Evolutionary conservation across 371 early-diverging fungal genomes (phyloP).

Genomic region (Apophysomyces elegans): DNA sequence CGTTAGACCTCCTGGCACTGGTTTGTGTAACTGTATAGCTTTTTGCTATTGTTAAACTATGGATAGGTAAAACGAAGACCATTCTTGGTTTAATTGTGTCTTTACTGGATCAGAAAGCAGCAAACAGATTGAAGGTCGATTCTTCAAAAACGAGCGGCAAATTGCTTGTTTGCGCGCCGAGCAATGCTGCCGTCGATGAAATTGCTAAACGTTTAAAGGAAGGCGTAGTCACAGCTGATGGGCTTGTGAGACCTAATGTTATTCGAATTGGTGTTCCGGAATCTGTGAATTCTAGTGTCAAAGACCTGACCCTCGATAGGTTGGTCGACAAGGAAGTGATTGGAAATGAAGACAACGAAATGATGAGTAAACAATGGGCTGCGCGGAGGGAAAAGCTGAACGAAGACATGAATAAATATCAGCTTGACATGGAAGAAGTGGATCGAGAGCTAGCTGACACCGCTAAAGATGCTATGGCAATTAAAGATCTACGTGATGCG

Average conservation of each 20-base stretch:
- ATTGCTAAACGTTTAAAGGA: slow-evolving; percentile 82
- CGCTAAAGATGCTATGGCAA: slow-evolving; percentile 30
- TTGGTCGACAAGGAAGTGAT: slow-evolving; percentile 56
- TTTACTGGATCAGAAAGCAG: slow-evolving; percentile 56
- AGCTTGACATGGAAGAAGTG: slow-evolving; percentile 57
- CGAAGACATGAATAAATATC: slow-evolving; percentile 44
- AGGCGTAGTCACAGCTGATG: slow-evolving; percentile 64
- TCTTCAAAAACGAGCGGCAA: slow-evolving; percentile 32
- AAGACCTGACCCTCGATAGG: slow-evolving; percentile 73
- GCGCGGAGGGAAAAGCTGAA: slow-evolving; percentile 29
- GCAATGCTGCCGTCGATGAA: slow-evolving; percentile 98
- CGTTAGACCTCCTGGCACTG: slow-evolving; percentile 84
- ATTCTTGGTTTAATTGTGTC: slow-evolving; percentile 85
- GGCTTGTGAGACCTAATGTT: slow-evolving; percentile 69
- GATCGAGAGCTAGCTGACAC: slow-evolving; percentile 52
- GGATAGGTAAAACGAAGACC: slow-evolving; percentile 86
- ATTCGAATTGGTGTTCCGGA: slow-evolving; percentile 87
- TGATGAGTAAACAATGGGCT: slow-evolving; percentile 26
- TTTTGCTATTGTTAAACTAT: background rate
- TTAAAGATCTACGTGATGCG: slow-evolving; percentile 33
- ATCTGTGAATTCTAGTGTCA: slow-evolving; percentile 72
- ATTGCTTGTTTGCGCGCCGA: slow-evolving; percentile 94
- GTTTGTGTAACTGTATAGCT: slow-evolving; percentile 27
- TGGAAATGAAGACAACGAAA: slow-evolving; percentile 22
- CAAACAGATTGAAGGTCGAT: slow-evolving; percentile 4